Evolutionary conservation across 768 basidiomycete genomes (phyloP), one percentile per base, ranked within the genome.

Genomic region (Mycena polygramma): DNA sequence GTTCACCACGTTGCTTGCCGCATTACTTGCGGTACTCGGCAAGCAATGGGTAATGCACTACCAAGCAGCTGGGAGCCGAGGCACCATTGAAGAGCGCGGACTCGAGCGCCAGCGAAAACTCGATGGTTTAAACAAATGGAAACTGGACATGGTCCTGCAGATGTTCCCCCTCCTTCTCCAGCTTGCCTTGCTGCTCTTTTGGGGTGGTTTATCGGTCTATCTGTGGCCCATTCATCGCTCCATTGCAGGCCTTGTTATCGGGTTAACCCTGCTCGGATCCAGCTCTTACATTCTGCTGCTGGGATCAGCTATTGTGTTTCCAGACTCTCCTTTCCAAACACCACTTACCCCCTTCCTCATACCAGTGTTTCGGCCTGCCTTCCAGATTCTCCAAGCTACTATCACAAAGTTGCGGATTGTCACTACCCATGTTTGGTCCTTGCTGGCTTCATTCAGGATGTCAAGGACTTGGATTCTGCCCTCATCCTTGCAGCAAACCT

Each of bases 11-110:
- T 26, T 52, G 24, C 51, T 52, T 22, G 51, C 51, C 9, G 51
- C 51, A 11, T 52, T 52, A 5, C 48, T 45, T 15, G 43, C 43
- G 17, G 43, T 45, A 13, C 43, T 45, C 43, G 43, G 43, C 4
- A 52, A 52, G 15, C 41, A 45, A 52, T 52, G 51, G 51, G 30
- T 52, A 24, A 52, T 52, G 51, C 7, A 52, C 51, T 52, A 52
- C 26, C 24, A 52, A 11, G 26, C 51, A 14, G 51, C 51, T 7
- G 51, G 51, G 2, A 30, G 22, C 26, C 26, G 26, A 52, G 51
- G 51, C 6, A 26, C 51, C 51, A 52, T 52, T 14, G 51, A 52
- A 11, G 24, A 52, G 51, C 51, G 51, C 8, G 51, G 51, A 7
- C 51, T 24, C 14, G 51, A 52, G 51, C 51, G 51, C 51, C 51